Evolutionary conservation across 768 basidiomycete species (phyloP).

Genomic region (Suillus decipiens): DNA sequence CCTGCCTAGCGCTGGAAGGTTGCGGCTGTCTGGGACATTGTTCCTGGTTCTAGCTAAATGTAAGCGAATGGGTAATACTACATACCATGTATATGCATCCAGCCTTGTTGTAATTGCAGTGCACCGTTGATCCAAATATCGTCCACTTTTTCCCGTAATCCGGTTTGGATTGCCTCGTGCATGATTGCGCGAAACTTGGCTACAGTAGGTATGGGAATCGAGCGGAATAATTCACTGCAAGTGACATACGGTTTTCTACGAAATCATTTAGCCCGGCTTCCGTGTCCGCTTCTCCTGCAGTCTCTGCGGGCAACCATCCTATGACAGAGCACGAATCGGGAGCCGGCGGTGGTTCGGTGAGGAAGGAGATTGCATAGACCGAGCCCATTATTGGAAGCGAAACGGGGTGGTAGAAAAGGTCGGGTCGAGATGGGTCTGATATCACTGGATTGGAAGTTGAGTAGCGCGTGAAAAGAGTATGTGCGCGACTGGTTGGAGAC

Average conservation of each 20-base stretch:
- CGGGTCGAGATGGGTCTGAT: constrained; percentile 61
- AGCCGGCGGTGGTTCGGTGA: constrained; percentile 44
- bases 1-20: constrained; percentile 70
- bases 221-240: neutral
- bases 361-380: constrained; percentile 68
- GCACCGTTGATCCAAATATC: constrained; percentile 68
- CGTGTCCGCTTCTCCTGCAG: constrained; percentile 28
- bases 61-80: neutral
- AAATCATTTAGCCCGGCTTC: constrained; percentile 71
- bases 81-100: constrained; percentile 82
- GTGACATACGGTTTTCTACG: constrained; percentile 62
- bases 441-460: constrained; percentile 25
- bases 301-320: constrained; percentile 62
- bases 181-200: constrained; percentile 61
- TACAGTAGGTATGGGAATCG: neutral
- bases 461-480: constrained; percentile 11
- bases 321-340: constrained; percentile 55
- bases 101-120: constrained; percentile 67
- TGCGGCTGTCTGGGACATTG: constrained; percentile 58
- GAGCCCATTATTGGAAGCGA: constrained; percentile 46
- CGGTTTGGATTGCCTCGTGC: constrained; percentile 58
- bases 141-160: constrained; percentile 58
- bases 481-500: neutral
- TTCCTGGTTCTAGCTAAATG: constrained; percentile 2
- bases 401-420: constrained; percentile 70